phyloP scores from a whole-genome alignment of 371 early-diverging fungal genomes.

The Neoconidiobolus thromboides region DNA sequence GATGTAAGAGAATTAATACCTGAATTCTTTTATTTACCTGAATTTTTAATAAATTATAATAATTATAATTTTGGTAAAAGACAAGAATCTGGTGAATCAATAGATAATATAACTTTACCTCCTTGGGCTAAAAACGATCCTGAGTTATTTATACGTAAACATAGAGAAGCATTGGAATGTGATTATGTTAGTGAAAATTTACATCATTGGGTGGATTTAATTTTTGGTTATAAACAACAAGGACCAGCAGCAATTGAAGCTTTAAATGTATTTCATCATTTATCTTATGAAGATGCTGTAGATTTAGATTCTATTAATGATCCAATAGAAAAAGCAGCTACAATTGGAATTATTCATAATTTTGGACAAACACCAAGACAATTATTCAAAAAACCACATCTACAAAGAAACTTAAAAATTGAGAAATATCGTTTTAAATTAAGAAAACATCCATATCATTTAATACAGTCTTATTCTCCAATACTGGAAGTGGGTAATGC shows the following conservation, averaged over 20 bases:
- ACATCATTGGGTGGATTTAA: slow-evolving; percentile 79
- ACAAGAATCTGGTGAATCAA: slow-evolving; percentile 51
- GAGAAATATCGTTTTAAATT: slow-evolving; percentile 21
- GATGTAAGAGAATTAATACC: slow-evolving; percentile 81
- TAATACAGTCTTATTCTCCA: slow-evolving; percentile 31
- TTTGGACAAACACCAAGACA: slow-evolving; percentile 90
- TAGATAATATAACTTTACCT: slow-evolving; percentile 57
- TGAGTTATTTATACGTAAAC: slow-evolving; percentile 66
- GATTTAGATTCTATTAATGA: slow-evolving; percentile 72
- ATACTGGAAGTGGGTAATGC: slow-evolving; percentile 31
- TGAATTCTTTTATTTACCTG: slow-evolving; percentile 75
- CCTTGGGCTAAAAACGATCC: slow-evolving; percentile 75
- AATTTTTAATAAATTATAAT: slow-evolving; percentile 65
- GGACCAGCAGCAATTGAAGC: slow-evolving; percentile 63
- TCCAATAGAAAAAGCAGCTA: slow-evolving; percentile 71
- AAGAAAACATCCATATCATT: slow-evolving; percentile 24
- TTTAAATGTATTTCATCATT: slow-evolving; percentile 74
- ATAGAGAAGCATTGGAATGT: slow-evolving; percentile 80
- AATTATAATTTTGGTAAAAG: slow-evolving; percentile 62
- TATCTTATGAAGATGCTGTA: slow-evolving; percentile 83
- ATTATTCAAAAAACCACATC: slow-evolving; percentile 61
- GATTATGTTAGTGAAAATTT: slow-evolving; percentile 68
- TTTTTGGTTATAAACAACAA: slow-evolving; percentile 79
- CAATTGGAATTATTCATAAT: slow-evolving; percentile 82
- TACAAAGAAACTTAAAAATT: slow-evolving; percentile 19